Evolutionary conservation across 345 rosid genomes (phyloP).

Genomic region (Eucalyptus cloeziana): DNA sequence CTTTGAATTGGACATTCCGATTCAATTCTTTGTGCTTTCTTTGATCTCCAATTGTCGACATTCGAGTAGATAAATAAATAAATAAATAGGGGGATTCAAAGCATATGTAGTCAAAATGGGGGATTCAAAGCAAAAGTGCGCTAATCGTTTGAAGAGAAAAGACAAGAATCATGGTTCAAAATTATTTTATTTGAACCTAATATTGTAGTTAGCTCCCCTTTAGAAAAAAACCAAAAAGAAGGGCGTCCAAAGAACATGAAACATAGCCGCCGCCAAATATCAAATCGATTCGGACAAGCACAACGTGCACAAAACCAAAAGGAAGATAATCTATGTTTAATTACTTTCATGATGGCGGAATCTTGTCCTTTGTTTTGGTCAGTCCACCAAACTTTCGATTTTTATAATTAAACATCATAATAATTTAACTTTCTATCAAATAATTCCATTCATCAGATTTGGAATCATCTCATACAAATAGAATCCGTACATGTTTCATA

Average conservation of each 20-base stretch:
- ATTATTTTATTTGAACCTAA: neutral
- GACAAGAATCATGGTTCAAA: neutral
- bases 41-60: neutral
- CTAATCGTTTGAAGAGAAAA: neutral
- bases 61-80: neutral
- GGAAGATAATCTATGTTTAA: neutral
- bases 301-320: neutral
- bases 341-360: neutral
- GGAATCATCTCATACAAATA: neutral
- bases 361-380: neutral
- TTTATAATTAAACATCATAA: neutral
- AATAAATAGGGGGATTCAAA: neutral
- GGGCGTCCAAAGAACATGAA: neutral
- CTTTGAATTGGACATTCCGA: neutral
- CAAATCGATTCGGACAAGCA: neutral
- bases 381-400: neutral
- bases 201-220: neutral
- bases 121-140: neutral
- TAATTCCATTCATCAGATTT: neutral
- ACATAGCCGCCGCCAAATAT: neutral
- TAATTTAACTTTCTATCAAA: neutral
- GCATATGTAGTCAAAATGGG: neutral
- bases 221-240: neutral
- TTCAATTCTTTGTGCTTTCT: neutral
- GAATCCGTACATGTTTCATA: neutral